phyloP scores from a whole-genome alignment of 2,329 filamentous ascomycete genomes.

The Penicillium hordei region DNA sequence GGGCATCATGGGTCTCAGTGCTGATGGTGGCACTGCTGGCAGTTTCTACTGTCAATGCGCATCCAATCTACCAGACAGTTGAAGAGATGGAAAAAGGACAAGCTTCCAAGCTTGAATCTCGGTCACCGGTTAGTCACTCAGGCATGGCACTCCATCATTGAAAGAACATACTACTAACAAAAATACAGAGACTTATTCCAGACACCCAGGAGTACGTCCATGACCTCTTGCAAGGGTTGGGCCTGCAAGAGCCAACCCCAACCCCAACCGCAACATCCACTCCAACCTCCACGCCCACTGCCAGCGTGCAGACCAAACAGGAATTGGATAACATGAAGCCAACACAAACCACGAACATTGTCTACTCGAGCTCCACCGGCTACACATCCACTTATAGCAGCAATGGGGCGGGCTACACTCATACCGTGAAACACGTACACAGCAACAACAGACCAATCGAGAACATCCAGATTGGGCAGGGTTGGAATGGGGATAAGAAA shows the following conservation, averaged over 20 bases:
- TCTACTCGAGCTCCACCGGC: background rate
- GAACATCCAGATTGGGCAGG: slow-evolving; percentile 19
- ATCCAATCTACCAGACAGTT: slow-evolving; percentile 12
- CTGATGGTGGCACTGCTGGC: slow-evolving; percentile 7
- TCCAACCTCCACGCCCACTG: slow-evolving; percentile 3
- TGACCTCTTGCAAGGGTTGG: slow-evolving; percentile 19
- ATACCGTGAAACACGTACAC: slow-evolving; percentile 12
- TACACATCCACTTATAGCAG: slow-evolving; percentile 1
- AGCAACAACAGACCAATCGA: slow-evolving; percentile 9
- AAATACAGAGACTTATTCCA: slow-evolving; percentile 25
- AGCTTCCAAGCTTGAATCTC: slow-evolving; percentile 9
- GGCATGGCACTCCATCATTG: background rate
- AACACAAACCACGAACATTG: slow-evolving; percentile 8
- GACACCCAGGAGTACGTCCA: slow-evolving; percentile 18
- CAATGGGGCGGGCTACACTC: slow-evolving; percentile 9
- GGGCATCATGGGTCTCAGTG: slow-evolving; percentile 1
- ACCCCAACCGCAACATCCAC: slow-evolving; percentile 11
- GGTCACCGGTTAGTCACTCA: slow-evolving; percentile 18
- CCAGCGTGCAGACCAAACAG: background rate
- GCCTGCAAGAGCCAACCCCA: slow-evolving; percentile 10
- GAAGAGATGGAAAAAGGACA: background rate
- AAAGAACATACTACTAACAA: background rate
- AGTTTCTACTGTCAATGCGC: slow-evolving; percentile 15
- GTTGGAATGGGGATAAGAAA: slow-evolving; percentile 11
- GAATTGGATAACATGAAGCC: background rate